A percentile compares a stretch with the other conserved stretches of the same genome.
These are phyloP conservation scores for Tolypocladium nubicola DNA, from an alignment of 2,329 filamentous ascomycete genomes.

Conservation along the genomic window DNA sequence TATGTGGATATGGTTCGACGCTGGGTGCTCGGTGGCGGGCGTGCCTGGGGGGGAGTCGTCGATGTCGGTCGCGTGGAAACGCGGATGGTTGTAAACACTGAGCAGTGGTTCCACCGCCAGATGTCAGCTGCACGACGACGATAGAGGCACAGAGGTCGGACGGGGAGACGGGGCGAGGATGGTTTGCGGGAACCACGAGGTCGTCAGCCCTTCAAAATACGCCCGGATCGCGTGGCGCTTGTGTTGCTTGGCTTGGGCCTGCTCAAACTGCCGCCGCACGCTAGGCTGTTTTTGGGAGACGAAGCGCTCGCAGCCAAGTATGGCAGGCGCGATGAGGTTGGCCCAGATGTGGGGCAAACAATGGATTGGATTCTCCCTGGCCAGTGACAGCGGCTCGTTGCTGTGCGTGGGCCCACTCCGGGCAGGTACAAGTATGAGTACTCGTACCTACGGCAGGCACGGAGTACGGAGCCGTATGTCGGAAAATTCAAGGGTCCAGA, in stretches of 20 bases:
- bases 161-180: neutral
- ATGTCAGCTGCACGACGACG: neutral
- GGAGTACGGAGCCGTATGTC: neutral
- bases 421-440: neutral
- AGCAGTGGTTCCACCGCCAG: neutral
- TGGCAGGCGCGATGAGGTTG: neutral
- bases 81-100: neutral
- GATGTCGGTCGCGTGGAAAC: neutral
- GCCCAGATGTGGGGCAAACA: neutral
- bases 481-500: neutral
- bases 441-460: neutral
- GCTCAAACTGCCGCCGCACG: slow-evolving; percentile 6
- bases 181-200: slow-evolving; percentile 3
- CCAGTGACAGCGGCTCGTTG: neutral
- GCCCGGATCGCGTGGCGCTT: slow-evolving; percentile 12
- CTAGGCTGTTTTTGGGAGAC: slow-evolving; percentile 5
- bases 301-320: neutral
- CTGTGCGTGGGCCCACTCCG: neutral
- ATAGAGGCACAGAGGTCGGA: neutral
- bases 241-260: slow-evolving; percentile 1
- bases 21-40: neutral
- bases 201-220: slow-evolving; percentile 8
- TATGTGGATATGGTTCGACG: neutral
- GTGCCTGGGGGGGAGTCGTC: neutral
- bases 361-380: neutral